Conservation (phyloP, 805 yeast genomes). For the Saturnispora serradocipensis region DNA sequence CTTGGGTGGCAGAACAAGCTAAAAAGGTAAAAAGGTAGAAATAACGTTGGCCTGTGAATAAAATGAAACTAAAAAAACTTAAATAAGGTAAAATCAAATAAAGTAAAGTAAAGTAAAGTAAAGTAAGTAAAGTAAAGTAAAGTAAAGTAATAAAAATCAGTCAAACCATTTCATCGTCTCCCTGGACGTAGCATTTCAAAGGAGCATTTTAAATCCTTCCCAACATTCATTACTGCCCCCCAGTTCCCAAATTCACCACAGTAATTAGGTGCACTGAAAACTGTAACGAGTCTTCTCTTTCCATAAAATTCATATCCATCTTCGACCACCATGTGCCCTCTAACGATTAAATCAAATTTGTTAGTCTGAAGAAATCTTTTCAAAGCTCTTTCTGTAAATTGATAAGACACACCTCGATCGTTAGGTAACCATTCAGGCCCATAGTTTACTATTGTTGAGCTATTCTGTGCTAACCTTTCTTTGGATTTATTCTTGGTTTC, state of each 20-base stretch:
- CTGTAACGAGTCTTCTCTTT: slow-evolving; percentile 64
- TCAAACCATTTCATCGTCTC: not conserved
- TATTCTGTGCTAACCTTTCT: not conserved
- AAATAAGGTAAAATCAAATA: not conserved
- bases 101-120: not conserved
- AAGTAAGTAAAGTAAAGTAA: not conserved
- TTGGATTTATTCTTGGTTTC: not conserved
- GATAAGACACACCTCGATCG: slow-evolving; percentile 76
- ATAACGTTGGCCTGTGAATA: not conserved
- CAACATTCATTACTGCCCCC: slow-evolving; percentile 74
- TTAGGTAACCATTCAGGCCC: slow-evolving; percentile 61
- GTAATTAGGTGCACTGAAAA: slow-evolving; percentile 77
- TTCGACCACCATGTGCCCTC: slow-evolving; percentile 88
- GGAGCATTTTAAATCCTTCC: slow-evolving; percentile 57
- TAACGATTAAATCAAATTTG: slow-evolving; percentile 65
- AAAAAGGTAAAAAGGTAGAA: not conserved
- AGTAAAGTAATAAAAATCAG: not conserved
- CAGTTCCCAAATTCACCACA: slow-evolving; percentile 75
- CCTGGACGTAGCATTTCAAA: slow-evolving; percentile 60
- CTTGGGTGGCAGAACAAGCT: not conserved
- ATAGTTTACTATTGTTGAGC: slow-evolving; percentile 1
- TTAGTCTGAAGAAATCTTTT: slow-evolving; percentile 56
- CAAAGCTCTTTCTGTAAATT: slow-evolving; percentile 68
- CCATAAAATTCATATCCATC: slow-evolving; percentile 82
- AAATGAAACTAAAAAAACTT: not conserved